phyloP scores from a whole-genome alignment of 1,284 basidiomycete species.

The Ganoderma meredithae region DNA sequence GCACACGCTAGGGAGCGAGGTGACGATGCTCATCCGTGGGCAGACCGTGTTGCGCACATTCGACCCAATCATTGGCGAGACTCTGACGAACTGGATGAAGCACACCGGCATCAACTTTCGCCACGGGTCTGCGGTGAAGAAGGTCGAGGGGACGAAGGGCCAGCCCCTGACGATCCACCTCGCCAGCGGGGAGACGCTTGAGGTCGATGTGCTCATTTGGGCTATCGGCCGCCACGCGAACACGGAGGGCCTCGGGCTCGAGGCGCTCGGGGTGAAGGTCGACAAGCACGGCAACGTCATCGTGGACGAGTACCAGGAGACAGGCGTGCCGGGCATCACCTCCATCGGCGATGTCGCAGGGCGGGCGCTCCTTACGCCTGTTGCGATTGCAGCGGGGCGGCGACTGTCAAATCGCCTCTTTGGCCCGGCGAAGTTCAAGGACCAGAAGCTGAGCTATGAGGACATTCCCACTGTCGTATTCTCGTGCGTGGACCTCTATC shows the following conservation, averaged over 20 bases:
- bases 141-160: conserved; percentile 79
- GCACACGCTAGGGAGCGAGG: conserved; percentile 88
- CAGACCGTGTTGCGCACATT: conserved; percentile 94
- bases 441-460: conserved; percentile 89
- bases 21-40: conserved; percentile 90
- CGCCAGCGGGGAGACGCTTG: conserved; percentile 76
- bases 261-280: conserved; percentile 80
- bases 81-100: conserved; percentile 94
- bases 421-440: conserved; percentile 84
- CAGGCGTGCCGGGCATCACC: conserved; percentile 76
- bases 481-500: conserved; percentile 64
- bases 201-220: conserved; percentile 93
- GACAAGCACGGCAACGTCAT: conserved; percentile 84
- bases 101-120: conserved; percentile 91
- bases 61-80: conserved; percentile 88
- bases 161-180: conserved; percentile 74
- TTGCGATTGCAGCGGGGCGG: conserved; percentile 96
- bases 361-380: conserved; percentile 94
- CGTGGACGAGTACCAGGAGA: conserved; percentile 93
- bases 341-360: conserved; percentile 95
- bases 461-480: conserved; percentile 96
- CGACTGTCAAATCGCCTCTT: conserved; percentile 91
- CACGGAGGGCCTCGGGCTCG: conserved; percentile 82
- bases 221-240: conserved; percentile 91
- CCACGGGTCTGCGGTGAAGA: conserved; percentile 78